Conservation (phyloP, 768 basidiomycete species). For the Hygrophoropsis aurantiaca region DNA sequence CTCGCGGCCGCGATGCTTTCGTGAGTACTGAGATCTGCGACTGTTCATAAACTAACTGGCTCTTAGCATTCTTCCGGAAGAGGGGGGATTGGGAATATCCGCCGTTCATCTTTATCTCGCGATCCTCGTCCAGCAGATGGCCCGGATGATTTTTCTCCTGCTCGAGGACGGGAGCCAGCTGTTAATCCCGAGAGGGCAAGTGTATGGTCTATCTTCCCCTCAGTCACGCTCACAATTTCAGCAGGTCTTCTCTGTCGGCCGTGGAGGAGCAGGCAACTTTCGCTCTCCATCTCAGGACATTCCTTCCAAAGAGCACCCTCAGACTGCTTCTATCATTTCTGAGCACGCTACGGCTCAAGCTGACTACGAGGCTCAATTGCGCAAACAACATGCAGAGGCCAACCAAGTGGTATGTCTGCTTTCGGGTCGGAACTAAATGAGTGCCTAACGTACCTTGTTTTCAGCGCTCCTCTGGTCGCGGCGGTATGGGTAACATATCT, state of each 20-base stretch:
- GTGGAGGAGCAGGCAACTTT: conserved; percentile 86
- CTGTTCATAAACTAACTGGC: conserved; percentile 3
- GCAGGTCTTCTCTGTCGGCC: conserved; percentile 58
- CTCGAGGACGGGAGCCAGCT: conserved; percentile 62
- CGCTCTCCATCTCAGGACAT: conserved; percentile 70
- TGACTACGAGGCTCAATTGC: conserved; percentile 20
- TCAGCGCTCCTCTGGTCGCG: conserved; percentile 62
- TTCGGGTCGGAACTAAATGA: neutral
- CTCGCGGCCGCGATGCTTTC: conserved; percentile 59
- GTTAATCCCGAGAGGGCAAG: conserved; percentile 38
- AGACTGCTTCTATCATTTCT: conserved; percentile 24
- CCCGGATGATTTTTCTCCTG: conserved; percentile 54
- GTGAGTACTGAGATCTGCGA: conserved; percentile 35
- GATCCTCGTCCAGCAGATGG: conserved; percentile 42
- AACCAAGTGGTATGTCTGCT: conserved; percentile 33
- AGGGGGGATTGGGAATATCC: conserved; percentile 71
- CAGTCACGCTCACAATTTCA: neutral
- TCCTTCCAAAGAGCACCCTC: conserved; percentile 15
- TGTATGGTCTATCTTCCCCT: neutral
- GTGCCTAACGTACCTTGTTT: conserved; percentile 4
- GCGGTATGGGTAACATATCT: conserved; percentile 63
- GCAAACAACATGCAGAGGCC: conserved; percentile 28
- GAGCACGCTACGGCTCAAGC: conserved; percentile 23
- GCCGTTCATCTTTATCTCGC: conserved; percentile 44
- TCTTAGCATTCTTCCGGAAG: conserved; percentile 58